Conservation (phyloP, 441 rosid genomes). For the Raphanus hybrid region DNA sequence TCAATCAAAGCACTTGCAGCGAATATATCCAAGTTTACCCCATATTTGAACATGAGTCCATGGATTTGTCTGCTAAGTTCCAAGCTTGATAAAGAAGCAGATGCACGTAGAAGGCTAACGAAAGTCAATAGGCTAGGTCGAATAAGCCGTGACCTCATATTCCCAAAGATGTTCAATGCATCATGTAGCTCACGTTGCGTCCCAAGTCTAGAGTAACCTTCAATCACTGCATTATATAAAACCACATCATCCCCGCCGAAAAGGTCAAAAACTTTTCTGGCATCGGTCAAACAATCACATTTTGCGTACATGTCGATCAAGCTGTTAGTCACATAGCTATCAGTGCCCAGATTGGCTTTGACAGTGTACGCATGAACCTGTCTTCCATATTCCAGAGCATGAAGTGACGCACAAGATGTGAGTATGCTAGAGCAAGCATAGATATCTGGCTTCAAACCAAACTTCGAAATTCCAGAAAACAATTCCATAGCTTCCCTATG, state of each 20-base stretch:
- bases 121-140: slow-evolving; percentile 67
- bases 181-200: slow-evolving; percentile 50
- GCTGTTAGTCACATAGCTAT: slow-evolving; percentile 61
- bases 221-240: slow-evolving; percentile 69
- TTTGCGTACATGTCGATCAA: slow-evolving; percentile 79
- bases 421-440: slow-evolving; percentile 70
- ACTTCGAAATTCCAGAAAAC: slow-evolving; percentile 49
- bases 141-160: slow-evolving; percentile 57
- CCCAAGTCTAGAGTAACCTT: slow-evolving; percentile 72
- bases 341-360: slow-evolving; percentile 61
- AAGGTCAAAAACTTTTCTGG: slow-evolving; percentile 59
- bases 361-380: slow-evolving; percentile 68
- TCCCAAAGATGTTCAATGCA: slow-evolving; percentile 55
- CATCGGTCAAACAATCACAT: slow-evolving; percentile 57
- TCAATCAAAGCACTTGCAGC: slow-evolving; percentile 68
- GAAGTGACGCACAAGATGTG: slow-evolving; percentile 65
- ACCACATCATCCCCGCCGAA: slow-evolving; percentile 53
- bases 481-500: slow-evolving; percentile 55
- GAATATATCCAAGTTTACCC: slow-evolving; percentile 51
- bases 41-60: slow-evolving; percentile 61
- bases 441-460: slow-evolving; percentile 52
- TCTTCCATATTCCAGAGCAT: slow-evolving; percentile 56
- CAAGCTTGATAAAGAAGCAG: slow-evolving; percentile 52
- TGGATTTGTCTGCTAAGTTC: slow-evolving; percentile 70
- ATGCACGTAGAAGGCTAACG: slow-evolving; percentile 71